Conservation (phyloP, 345 rosid species). For the rapeseed (Brassica napus) region DNA sequence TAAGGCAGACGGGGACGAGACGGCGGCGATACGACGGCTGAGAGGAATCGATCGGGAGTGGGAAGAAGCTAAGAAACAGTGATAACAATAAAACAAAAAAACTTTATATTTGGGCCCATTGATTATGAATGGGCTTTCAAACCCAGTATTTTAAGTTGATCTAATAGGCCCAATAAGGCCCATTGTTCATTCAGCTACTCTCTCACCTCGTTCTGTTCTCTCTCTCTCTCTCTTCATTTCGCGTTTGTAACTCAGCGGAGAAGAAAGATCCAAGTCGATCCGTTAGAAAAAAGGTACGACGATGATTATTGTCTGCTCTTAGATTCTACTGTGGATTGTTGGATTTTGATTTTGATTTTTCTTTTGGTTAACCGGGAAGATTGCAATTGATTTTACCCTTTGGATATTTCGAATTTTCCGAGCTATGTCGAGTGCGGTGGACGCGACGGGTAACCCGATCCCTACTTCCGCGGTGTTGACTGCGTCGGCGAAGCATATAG, state of each 20-base stretch:
- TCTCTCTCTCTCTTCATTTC: neutral
- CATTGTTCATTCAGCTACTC: neutral
- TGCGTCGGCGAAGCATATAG: slow-evolving; percentile 88
- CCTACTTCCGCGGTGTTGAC: slow-evolving; percentile 92
- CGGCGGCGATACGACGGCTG: neutral
- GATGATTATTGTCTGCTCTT: slow-evolving; percentile 3
- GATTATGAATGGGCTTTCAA: neutral
- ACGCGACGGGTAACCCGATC: slow-evolving; percentile 74
- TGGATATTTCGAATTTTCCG: slow-evolving; percentile 13
- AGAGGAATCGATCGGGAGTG: neutral
- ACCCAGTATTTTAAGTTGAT: neutral
- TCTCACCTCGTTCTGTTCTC: slow-evolving; percentile 21
- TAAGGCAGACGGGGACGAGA: neutral
- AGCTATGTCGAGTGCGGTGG: slow-evolving; percentile 76
- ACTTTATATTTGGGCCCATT: no score
- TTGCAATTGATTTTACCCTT: neutral
- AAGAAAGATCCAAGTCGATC: slow-evolving; percentile 33
- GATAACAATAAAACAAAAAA: neutral
- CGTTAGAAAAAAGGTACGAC: slow-evolving; percentile 36
- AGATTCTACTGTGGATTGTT: neutral
- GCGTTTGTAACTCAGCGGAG: slow-evolving; percentile 23
- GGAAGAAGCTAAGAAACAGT: no score
- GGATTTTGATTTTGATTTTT: neutral
- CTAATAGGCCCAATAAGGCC: slow-evolving; percentile 14
- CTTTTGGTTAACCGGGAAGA: neutral